phyloP scores from a whole-genome alignment of 75 land plant genomes.

The Pinus taeda region DNA sequence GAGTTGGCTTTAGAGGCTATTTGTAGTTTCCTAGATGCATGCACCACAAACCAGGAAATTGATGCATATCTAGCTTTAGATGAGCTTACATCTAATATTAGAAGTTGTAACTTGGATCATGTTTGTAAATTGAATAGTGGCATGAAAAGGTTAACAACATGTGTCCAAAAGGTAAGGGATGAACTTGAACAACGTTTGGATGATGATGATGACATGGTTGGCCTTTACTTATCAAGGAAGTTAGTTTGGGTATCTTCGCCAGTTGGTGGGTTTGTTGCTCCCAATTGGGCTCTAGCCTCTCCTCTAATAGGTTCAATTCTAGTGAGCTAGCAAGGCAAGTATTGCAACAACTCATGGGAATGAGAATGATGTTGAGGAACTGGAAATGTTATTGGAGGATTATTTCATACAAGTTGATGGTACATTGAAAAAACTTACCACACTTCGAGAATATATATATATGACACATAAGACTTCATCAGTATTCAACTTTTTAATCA shows the following conservation, averaged over 20 bases:
- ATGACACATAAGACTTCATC: slow-evolving; percentile 97
- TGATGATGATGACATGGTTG: slow-evolving; percentile 99
- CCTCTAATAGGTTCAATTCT: slow-evolving; percentile 87
- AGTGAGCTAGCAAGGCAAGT: slow-evolving; percentile 85
- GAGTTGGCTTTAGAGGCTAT: slow-evolving; percentile 96
- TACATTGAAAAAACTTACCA: slow-evolving; percentile 84
- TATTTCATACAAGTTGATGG: slow-evolving; percentile 99
- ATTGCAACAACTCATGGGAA: slow-evolving; percentile 59
- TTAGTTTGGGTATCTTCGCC: slow-evolving; percentile 69
- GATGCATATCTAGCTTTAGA: slow-evolving; percentile 96
- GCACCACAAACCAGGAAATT: slow-evolving; percentile 89
- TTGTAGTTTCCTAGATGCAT: slow-evolving; percentile 94
- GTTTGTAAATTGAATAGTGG: slow-evolving; percentile 96
- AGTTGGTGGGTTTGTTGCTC: slow-evolving; percentile 56
- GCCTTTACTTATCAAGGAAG: slow-evolving; percentile 88
- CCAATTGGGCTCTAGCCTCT: slow-evolving; percentile 74
- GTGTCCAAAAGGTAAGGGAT: slow-evolving; percentile 99
- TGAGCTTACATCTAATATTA: slow-evolving; percentile 93
- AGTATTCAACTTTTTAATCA: slow-evolving; percentile 99
- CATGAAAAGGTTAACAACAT: slow-evolving; percentile 96
- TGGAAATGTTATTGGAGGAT: slow-evolving; percentile 98
- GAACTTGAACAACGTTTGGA: slow-evolving; percentile 97
- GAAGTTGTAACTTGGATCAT: slow-evolving; percentile 92
- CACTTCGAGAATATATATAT: slow-evolving; percentile 96
- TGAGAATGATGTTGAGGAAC: slow-evolving; percentile 96